Conservation (phyloP, 306 rosid genomes). For the Acacia melanoxylon region DNA sequence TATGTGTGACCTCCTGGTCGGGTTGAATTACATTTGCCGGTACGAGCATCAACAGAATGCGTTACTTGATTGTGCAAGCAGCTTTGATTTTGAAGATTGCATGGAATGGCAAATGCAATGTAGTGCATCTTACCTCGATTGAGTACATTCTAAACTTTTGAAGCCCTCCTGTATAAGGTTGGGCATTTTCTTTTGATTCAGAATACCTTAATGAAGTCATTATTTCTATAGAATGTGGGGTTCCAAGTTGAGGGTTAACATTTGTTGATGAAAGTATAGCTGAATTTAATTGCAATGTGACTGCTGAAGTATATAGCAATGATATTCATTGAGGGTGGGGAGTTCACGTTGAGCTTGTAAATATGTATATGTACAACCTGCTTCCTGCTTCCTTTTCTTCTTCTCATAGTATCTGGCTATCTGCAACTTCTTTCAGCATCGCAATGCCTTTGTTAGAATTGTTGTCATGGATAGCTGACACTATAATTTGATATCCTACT, state of each 20-base stretch:
- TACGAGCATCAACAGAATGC: slow-evolving; percentile 96
- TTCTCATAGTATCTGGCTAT: slow-evolving; percentile 7
- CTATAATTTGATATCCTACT: slow-evolving; percentile 8
- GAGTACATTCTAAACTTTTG: slow-evolving; percentile 38
- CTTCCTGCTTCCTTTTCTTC: slow-evolving; percentile 20
- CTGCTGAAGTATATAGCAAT: slow-evolving; percentile 36
- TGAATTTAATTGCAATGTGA: slow-evolving; percentile 44
- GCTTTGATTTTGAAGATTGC: slow-evolving; percentile 92
- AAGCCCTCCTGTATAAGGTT: slow-evolving; percentile 35
- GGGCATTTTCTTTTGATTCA: slow-evolving; percentile 43
- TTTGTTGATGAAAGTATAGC: slow-evolving; percentile 32
- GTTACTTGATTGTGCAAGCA: slow-evolving; percentile 81
- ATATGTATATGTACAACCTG: slow-evolving; percentile 32
- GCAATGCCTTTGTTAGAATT: slow-evolving; percentile 5
- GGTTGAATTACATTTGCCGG: slow-evolving; percentile 90
- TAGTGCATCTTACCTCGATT: slow-evolving; percentile 57
- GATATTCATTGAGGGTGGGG: slow-evolving; percentile 30
- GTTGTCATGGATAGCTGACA: slow-evolving; percentile 21
- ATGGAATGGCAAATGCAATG: slow-evolving; percentile 83
- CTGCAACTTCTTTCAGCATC: slow-evolving; percentile 3
- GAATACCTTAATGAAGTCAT: slow-evolving; percentile 25
- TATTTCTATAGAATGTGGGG: slow-evolving; percentile 40
- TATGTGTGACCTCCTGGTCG: slow-evolving; percentile 79
- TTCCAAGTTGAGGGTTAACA: slow-evolving; percentile 33
- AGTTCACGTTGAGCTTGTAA: slow-evolving; percentile 32